Evolutionary conservation across 2,329 filamentous ascomycete genomes (phyloP), one percentile per base, ranked within the genome.

Genomic region (Tolypocladium endophyticum): DNA sequence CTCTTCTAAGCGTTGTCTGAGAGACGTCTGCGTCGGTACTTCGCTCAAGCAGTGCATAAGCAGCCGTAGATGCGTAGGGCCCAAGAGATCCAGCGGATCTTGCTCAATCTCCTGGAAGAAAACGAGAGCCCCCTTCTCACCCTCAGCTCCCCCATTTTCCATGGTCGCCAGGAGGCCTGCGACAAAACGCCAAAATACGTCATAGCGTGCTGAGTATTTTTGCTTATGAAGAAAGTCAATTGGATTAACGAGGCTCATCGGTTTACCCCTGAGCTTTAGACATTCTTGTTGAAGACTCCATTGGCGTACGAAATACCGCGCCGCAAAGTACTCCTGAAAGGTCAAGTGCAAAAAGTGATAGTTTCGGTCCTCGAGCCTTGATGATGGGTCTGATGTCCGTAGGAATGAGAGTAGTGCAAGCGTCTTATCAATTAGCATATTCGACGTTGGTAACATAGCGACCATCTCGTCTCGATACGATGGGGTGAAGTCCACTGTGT

Each of bases 341-440:
- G 75, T 77, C 14, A 77, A 61, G 61, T 78, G 75, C 30, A 77
- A 30, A 55, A 78, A 77, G 61, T 77, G 71, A 58, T 76, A 77
- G 18, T 43, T 28, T 50, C 68, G 60, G 56, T 63, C 25, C 65
- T 43, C 59, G 11, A 5, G 58, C 30, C 2, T 66, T 28, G 39
- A 43, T 57, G 58, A 35, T 25, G 61, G 65, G 54, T 72, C 68
- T 45, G 73, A 73, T 4, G 69, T 68, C 2, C 72, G 71, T 6
- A 76, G 61, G 63, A 76, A 76, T 12, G 76, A 77, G 9, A 76
- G 63, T 5, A 33, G 54, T 58, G 43, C 23, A 47, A 70, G 61
- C 0, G 54, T 66, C 35, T 65, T 47, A 33, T 64, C 58, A 20
- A 65, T 57, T 23, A 62, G 55, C 14, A 64, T 16, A 16, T 38